These are phyloP conservation scores for Lasiosphaeriaceae sp. DNA, from an alignment of 495 filamentous ascomycete genomes.

Conservation along the genomic window DNA sequence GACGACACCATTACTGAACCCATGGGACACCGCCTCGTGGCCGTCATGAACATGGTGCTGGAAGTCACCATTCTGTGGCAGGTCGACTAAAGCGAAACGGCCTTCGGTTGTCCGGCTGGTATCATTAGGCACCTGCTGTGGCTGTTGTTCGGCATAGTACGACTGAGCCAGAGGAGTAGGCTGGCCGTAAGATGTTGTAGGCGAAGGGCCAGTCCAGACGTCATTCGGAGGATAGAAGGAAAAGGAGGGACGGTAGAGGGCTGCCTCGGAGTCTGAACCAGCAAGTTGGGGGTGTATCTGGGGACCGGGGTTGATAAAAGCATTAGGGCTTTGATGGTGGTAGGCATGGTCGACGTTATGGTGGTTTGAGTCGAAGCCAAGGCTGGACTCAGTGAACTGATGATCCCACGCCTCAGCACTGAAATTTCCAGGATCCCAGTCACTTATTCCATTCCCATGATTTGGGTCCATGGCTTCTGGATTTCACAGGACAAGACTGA, in stretches of 20 bases:
- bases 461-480: conserved; percentile 21
- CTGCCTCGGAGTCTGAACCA: conserved; percentile 12
- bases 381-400: conserved; percentile 9
- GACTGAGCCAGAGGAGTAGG: conserved; percentile 12
- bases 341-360: conserved; percentile 2
- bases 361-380: conserved; percentile 15
- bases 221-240: conserved; percentile 16
- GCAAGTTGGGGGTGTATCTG: conserved; percentile 22
- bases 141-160: conserved; percentile 17
- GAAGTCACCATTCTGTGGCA: conserved; percentile 13
- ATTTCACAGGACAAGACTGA: neutral
- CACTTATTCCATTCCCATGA: conserved; percentile 17
- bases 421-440: conserved; percentile 25
- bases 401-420: conserved; percentile 21
- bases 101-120: conserved; percentile 13
- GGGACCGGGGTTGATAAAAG: conserved; percentile 10
- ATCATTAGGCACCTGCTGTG: conserved; percentile 16
- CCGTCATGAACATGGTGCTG: conserved; percentile 7
- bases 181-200: conserved; percentile 16
- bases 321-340: conserved; percentile 17
- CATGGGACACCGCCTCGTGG: conserved; percentile 14
- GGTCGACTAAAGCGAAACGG: conserved; percentile 20
- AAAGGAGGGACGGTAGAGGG: conserved; percentile 14
- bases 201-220: conserved; percentile 16
- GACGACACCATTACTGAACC: conserved; percentile 11